These are phyloP conservation scores for Neospora caninum DNA, from an alignment of 169 alveolate species.

Conservation along the genomic window DNA sequence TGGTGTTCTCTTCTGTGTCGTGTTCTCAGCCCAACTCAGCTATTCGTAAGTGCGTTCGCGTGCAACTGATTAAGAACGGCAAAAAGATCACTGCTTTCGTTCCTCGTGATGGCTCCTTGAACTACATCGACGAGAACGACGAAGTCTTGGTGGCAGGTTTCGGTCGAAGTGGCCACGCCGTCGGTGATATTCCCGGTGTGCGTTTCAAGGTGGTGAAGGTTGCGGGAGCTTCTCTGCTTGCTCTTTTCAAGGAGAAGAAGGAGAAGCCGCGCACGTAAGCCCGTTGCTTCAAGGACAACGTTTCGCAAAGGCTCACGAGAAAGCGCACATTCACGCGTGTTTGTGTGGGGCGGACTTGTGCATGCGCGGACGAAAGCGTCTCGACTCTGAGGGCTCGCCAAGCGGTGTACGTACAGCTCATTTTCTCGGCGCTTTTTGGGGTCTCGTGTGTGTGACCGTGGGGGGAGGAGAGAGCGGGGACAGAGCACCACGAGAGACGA, in stretches of 20 bases:
- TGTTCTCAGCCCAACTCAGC: conserved; percentile 98
- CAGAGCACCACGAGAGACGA: too few species aligned
- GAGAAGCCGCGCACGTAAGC: conserved; percentile 95
- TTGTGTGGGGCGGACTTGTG: not conserved
- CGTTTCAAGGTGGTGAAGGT: conserved; percentile 99
- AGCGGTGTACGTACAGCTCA: too few species aligned
- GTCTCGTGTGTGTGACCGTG: too few species aligned
- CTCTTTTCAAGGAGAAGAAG: conserved; percentile 97
- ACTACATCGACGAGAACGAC: conserved; percentile 99
- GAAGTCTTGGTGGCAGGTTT: conserved; percentile 99
- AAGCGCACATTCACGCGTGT: too few species aligned
- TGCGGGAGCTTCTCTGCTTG: conserved; percentile 95
- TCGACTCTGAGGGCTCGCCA: too few species aligned
- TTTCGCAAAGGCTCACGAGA: not conserved
- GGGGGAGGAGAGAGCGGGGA: too few species aligned
- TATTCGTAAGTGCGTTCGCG: conserved; percentile 99
- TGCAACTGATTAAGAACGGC: conserved; percentile 98
- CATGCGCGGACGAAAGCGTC: not conserved
- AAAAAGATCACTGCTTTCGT: conserved; percentile 99
- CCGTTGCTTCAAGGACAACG: not conserved
- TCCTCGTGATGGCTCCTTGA: conserved; percentile 97
- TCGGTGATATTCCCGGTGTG: conserved; percentile 99
- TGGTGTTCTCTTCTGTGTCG: not conserved
- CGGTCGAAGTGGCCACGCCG: conserved; percentile 99
- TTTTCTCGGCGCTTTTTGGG: too few species aligned